Base-by-base conservation (phyloP, 1,139 yeast species). In the Cylindricascospora bacillispora region DNA sequence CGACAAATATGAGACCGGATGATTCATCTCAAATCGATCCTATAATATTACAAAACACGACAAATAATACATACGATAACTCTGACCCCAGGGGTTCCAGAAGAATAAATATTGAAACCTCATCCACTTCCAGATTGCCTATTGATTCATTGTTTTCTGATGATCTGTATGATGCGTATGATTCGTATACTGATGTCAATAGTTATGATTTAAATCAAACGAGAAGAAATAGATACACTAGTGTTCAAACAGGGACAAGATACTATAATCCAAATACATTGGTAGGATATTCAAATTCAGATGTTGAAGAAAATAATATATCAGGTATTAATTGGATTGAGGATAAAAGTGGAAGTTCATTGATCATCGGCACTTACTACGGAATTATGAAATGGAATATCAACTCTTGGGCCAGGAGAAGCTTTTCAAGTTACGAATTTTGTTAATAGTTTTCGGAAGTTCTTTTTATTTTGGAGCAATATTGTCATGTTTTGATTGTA, bases 361-460 rank as follows among this genome's bases (percentile, higher is more conserved):
- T 68, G 18, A 53, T 64, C 9, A 59, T 67, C 22, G 73, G 72
- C 2, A 56, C 64, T 18, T 63, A 63, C 32, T 60, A 59, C 30
- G 73, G 73, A 2, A 52, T 68, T 22, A 52, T 65, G 30, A 58
- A 59, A 36, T 67, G 72, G 72, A 63, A 63, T 28, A 59, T 68
- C 23, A 65, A 67, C 37, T 56, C 67, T 6, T 64, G 70, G 69
- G 61, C 65, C 20, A 56, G 73, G 43, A 54, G 70, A 36, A 62
- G 68, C 31, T 66, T 66, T 40, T 67, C 71, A 3, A 49, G 56
- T 34, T 52, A 52, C 26, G 57, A 52, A 31, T 49, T 52, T 27
- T 49, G 54, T 31, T 50, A 30, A 35, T 6, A 12, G n/a, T n/a
- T 12, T 13, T 17, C 15, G 15, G 25, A 15, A 3, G 19, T 13